Base-by-base conservation (phyloP, 1,284 basidiomycete species). In the Moniliella sp. region DNA sequence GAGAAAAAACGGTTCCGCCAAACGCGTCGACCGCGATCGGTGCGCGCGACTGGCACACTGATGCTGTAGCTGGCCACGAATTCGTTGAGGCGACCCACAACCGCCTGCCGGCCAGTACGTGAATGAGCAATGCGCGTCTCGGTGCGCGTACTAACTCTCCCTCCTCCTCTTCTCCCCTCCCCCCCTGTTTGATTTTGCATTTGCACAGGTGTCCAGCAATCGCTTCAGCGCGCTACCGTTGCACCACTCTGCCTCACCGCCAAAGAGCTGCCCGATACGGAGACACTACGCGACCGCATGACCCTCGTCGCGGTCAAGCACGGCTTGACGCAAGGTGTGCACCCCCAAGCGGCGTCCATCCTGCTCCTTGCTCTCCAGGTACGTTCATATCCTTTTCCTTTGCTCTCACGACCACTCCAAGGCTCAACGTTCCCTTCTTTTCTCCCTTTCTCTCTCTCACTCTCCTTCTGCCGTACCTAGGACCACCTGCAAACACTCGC, bases 271-370 rank as follows among this genome's bases (percentile, higher is more conserved):
- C 63, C 63, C 3, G 62, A 63, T 34, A 17, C 54, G 2, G 59
- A 65, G 14, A 43, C 39, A 3, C 38, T 65, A 23, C 48, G 44
- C 15, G 64, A 64, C 34, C 45, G 62, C 4, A 65, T 65, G 64
- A 48, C 55, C 13, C 35, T 60, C 5, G 34, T 58, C 9, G 61
- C 62, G 3, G 62, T 61, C 23, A 57, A 64, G 29, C 47, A 45
- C 1, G 61, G 61, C 7, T 42, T 65, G 33, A 29, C 40, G 0
- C 50, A 48, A 1, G 64, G 64, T 9, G 54, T 61, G 2, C 48
- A 57, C 13, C 35, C 43, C 1, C 45, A 61, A 28, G 60, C 61
- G 2, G 60, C 58, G 3, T 58, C 57, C 5, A 40, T 62, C 32
- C 40, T 57, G 7, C 40, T 55, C 12, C 41, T 48, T 5, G 61